These are phyloP conservation scores for Nepenthes gracilis DNA, from an alignment of 148 eudicot genomes.

Conservation along the genomic window DNA sequence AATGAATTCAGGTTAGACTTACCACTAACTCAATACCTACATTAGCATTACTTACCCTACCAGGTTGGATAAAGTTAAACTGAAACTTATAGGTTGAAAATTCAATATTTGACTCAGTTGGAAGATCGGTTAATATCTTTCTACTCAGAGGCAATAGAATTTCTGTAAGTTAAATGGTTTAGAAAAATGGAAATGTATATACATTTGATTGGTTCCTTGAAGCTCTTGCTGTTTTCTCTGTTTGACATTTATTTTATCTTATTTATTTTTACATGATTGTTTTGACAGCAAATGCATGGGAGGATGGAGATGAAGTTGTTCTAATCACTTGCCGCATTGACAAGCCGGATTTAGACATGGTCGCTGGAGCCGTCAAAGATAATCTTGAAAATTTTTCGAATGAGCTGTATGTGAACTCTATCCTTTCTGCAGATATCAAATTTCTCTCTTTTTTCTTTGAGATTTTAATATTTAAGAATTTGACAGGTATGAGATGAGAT, in stretches of 20 bases:
- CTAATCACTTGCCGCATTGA: constrained; percentile 63
- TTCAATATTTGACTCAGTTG: too few species aligned
- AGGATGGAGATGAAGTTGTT: constrained; percentile 89
- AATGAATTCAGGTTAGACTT: too few species aligned
- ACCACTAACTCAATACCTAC: too few species aligned
- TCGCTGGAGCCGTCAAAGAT: constrained; percentile 33
- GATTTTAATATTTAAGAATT: not conserved
- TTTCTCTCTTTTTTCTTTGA: not conserved
- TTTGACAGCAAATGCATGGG: constrained; percentile 30
- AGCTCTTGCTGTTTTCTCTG: too few species aligned
- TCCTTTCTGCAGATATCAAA: not conserved
- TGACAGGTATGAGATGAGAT: constrained; percentile 80
- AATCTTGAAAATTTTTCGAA: constrained; percentile 53
- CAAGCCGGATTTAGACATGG: constrained; percentile 63
- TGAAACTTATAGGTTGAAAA: too few species aligned
- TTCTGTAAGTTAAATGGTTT: too few species aligned
- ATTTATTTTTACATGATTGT: not conserved
- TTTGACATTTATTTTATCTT: not conserved
- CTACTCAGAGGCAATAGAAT: too few species aligned
- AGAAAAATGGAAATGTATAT: too few species aligned
- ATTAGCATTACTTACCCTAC: too few species aligned
- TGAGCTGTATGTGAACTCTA: constrained; percentile 50
- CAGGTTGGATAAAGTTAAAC: too few species aligned
- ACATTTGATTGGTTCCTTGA: too few species aligned
- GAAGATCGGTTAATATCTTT: too few species aligned